Base-by-base conservation (phyloP, 2,329 filamentous ascomycete species). In the Cercospora zeina region DNA sequence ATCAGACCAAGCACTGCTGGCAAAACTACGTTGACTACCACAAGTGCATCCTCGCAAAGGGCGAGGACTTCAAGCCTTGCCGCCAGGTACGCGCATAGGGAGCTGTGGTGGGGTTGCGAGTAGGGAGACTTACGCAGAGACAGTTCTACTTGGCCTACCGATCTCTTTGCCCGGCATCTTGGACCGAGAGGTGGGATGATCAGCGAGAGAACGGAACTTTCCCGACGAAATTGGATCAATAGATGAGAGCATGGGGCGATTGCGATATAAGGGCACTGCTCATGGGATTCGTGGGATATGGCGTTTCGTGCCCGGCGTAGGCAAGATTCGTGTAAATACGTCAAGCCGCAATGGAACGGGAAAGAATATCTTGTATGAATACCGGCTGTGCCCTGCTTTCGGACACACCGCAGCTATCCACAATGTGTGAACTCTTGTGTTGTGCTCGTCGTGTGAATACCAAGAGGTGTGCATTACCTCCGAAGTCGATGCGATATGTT, bases 1-100 rank as follows among this genome's bases (percentile, higher is more conserved):
- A 99, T 85, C 91, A 95, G 80, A 88, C 93, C 82, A 97, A 97
- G 89, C 93, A 99, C 87, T 99, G 95, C 91, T 99, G 95, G 95
- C 96, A 99, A 81, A 99, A 99, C 87, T 99, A 99, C 83, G 95
- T 99, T 83, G 95, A 99, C 82, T 97, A 99, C 86, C 91, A 99
- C 88, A 99, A 99, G 87, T 99, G 95, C 85, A 92, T 97, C 81
- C 84, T 89, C 77, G 93, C 93, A 82, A 97, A 97, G 87, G 93
- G 93, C 81, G 93, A 97, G 85, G 93, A 97, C 77, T 97, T 97
- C 80, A 89, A 90, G 73, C 93, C 93, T 70, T 97, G 93, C 89
- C 89, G 88, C 76, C 93, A 97, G 89, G 93, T 96, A 88, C 69
- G 78, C 45, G 21, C 37, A 19, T 30, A 24, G 0, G 37, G 36